Base-by-base conservation (phyloP, 176 grass and related monocot species). In the Phoenix roebelenii region DNA sequence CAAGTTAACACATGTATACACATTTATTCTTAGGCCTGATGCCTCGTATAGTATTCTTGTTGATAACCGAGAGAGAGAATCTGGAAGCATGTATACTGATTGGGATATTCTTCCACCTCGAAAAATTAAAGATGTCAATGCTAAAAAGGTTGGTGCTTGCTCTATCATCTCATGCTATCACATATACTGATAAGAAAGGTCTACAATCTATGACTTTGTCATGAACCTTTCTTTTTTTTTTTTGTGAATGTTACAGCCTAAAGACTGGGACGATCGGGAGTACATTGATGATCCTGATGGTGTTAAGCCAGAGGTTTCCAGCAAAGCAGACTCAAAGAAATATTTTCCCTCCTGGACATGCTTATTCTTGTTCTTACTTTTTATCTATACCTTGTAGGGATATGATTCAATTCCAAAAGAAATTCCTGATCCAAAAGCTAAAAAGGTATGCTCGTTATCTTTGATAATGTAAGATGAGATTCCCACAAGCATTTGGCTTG, bases 101-200 rank as follows among this genome's bases (percentile, higher is more conserved):
- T 99, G 94, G 94, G 94, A 99, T 57, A 99, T 99, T 67, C 82
- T 99, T 49, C 88, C 94, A 64, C 94, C 94, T 85, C 81, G 85
- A 61, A 99, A 86, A 64, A 85, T 99, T 48, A 99, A 93, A 76
- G 88, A 72, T 58, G 50, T 89, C 85, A 69, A 89, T 65, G 94
- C 94, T 44, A 99, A 81, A 72, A 93, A 85, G 88, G 94, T 99
- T 69, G 54, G 39, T 61, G 7, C 58, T 65, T 51, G 3, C 50
- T 69, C 29, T 9, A 56, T 7, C 35, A 44, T 12, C 35, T 12
- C 1, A 10, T 44, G 35, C 10, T 44, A 44, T 10, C 35, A 44
- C 10, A 44, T 14, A 20, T 44, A 12, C 35, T 44, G 10, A 44
- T 44, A 44, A 44, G 35, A 14, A 2, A 12, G 35, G 7, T 44